Base-by-base conservation (phyloP, 495 filamentous ascomycete genomes). In the Aspergillus leporis region DNA sequence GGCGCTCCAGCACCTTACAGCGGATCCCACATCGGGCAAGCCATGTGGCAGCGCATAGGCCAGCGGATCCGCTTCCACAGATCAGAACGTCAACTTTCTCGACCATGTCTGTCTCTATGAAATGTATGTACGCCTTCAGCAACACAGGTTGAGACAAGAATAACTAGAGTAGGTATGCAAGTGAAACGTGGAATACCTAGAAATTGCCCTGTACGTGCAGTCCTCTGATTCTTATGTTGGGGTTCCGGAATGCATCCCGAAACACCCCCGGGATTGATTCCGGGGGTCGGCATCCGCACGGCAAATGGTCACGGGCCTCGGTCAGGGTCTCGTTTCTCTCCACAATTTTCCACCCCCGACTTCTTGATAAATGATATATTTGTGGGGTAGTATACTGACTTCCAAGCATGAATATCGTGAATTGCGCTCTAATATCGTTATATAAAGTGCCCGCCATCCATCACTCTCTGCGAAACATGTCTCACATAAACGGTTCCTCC, bases 41-140 rank as follows among this genome's bases (percentile, higher is more conserved):
- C 83, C 85, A 90, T 30, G 83, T 78, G 6, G 84, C 87, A 14
- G 87, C 86, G 59, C 83, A 85, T 58, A 90, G 79, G 23, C 88
- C 88, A 14, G 88, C 88, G 2, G 87, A 89, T 14, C 88, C 87
- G 56, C 79, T 82, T 60, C 88, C 87, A 53, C 79, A 76, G 59
- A 91, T 88, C 4, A 91, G 68, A 36, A 90, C 84, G 58, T 74
- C 73, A 53, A 71, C 55, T 64, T 72, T 70, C 47, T 73, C 63
- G 28, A 50, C 10, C 70, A 72, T 73, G 19, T 47, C 28, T 38
- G 6, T 4, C 18, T 45, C n/a, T 18, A 21, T 9, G 46, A 49
- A 12, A 47, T 12, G 25, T 6, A 18, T 28, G 16, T 18, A 8
- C 8, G 7, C 31, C 34, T 36, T 23, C 19, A 23, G 13, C 3